Evolutionary conservation across 371 early-diverging fungal genomes (phyloP).

Genomic region (Parasitella parasitica): DNA sequence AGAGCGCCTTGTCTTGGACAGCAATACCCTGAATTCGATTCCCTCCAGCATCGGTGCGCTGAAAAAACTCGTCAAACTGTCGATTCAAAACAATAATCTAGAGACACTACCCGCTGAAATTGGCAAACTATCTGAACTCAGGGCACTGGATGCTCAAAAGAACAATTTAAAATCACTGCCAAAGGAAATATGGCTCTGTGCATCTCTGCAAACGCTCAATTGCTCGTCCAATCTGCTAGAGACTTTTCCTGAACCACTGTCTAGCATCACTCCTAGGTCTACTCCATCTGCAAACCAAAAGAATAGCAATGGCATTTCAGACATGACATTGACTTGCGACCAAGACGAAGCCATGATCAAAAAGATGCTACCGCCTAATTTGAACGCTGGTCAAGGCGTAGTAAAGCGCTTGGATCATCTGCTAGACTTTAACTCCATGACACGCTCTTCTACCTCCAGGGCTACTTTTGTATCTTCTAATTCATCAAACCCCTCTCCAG

Average conservation of each 20-base stretch:
- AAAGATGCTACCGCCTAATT: slow-evolving; percentile 1
- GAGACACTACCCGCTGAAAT: slow-evolving; percentile 44
- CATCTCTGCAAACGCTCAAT: slow-evolving; percentile 67
- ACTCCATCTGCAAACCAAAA: not conserved
- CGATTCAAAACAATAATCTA: slow-evolving; percentile 62
- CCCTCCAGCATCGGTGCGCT: slow-evolving; percentile 70
- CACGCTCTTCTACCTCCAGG: not conserved
- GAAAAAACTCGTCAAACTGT: slow-evolving; percentile 54
- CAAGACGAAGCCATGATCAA: slow-evolving; percentile 3
- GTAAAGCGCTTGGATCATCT: slow-evolving; percentile 17
- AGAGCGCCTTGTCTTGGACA: slow-evolving; percentile 67
- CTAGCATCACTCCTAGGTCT: not conserved
- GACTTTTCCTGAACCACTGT: slow-evolving; percentile 38
- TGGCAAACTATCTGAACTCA: slow-evolving; percentile 32
- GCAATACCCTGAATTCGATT: slow-evolving; percentile 73
- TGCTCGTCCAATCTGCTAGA: slow-evolving; percentile 76
- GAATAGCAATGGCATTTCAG: not conserved
- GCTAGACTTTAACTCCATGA: not conserved
- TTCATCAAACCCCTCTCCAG: not conserved
- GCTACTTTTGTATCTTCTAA: not conserved
- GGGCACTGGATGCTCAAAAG: slow-evolving; percentile 41
- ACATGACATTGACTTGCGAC: not conserved
- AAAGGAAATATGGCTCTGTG: slow-evolving; percentile 84
- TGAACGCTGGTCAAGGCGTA: slow-evolving; percentile 30
- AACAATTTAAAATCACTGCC: slow-evolving; percentile 78